These are phyloP conservation scores for Cephalotrichum gorgonifer DNA, from an alignment of 2,329 filamentous ascomycete species.

Conservation along the genomic window DNA sequence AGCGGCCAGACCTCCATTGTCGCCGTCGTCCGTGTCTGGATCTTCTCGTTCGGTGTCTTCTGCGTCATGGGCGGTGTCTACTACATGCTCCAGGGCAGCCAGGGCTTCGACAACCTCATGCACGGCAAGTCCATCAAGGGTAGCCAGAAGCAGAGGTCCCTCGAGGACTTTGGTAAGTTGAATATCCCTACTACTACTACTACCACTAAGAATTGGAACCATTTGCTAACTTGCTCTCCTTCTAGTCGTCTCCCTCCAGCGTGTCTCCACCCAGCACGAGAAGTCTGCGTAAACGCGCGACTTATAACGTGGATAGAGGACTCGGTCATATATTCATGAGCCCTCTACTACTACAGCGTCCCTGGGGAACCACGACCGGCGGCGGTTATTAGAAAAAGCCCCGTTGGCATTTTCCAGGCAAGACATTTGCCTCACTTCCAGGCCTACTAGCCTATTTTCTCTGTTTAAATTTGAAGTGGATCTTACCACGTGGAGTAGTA, in stretches of 20 bases:
- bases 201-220: conserved; percentile 1
- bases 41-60: conserved; percentile 86
- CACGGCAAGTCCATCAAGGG: conserved; percentile 79
- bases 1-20: conserved; percentile 63
- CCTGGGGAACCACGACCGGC: not conserved
- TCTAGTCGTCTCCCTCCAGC: conserved; percentile 75
- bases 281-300: conserved; percentile 56
- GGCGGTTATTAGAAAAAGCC: not conserved
- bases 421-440: conserved; percentile 27
- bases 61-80: conserved; percentile 64
- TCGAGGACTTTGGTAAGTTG: conserved; percentile 79
- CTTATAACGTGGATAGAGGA: not conserved
- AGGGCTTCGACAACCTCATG: conserved; percentile 85
- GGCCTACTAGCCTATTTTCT: conserved; percentile 22
- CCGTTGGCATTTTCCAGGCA: not conserved
- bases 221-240: conserved; percentile 36
- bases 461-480: conserved; percentile 11
- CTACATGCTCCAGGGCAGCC: conserved; percentile 72
- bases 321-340: not conserved
- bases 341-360: not conserved
- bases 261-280: conserved; percentile 86
- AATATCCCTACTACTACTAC: conserved; percentile 5
- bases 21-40: conserved; percentile 79
- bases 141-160: conserved; percentile 70
- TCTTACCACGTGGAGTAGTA: conserved; percentile 3